Evolutionary conservation across 768 basidiomycete species (phyloP), one percentile per base, ranked within the genome.

Genomic region (Floccularia luteovirens): DNA sequence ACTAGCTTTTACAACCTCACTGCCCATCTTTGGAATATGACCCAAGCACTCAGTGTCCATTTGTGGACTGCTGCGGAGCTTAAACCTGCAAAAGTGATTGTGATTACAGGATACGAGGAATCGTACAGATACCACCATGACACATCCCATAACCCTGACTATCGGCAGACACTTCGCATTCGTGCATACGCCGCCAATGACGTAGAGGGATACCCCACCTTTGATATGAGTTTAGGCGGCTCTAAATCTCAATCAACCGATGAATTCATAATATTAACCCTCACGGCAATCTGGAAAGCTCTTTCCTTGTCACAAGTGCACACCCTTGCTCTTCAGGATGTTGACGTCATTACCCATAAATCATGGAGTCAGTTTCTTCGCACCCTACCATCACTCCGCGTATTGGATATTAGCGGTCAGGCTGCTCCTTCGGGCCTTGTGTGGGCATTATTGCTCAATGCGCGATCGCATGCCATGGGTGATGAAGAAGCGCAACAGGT

Each of bases 391-490:
- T 56, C 54, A 11, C 53, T 69, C 22, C 59, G 60, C 6, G 54
- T 64, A 20, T 43, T 69, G 5, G 60, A 65, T 41, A 55, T 66
- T 19, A 50, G 50, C 16, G 67, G 67, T 0, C n/a, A n/a, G n/a
- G 43, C 57, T 32, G 53, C 61, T n/a, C 65, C 67, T 4, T 66
- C 58, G 5, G 67, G 67, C 5, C 45, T 69, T 12, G 50, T 56
- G 3, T 69, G 65, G 67, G 58, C 64, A 24, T 51, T 69, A 14
- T 52, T 69, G 0, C 43, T 67, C 35, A 62, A 67, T 42, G 63
- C 63, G 13, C 44, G 57, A 20, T 47, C 58, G 5, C 53, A 57
- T 24, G 50, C 50, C 5, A 53, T 57, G 42, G 43, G 52, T 22
- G 57, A 56, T 17, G 39, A 38, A 36, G 45, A 51, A 33, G 45